A percentile compares a stretch with the other conserved stretches of the same genome.
These are phyloP conservation scores for Leccinum angustisporum DNA, from an alignment of 1,284 basidiomycete species.

Conservation along the genomic window DNA sequence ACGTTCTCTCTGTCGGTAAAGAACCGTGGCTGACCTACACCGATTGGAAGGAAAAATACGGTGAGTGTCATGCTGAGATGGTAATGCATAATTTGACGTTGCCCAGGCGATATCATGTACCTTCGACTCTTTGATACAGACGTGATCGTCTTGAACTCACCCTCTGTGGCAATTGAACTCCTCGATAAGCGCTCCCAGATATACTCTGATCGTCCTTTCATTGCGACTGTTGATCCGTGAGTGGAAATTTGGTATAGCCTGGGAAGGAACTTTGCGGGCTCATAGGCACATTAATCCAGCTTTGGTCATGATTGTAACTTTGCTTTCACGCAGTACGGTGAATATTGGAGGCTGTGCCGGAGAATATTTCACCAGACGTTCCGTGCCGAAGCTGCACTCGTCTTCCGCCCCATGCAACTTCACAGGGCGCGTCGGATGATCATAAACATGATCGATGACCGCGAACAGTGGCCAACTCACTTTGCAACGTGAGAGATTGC, in stretches of 20 bases:
- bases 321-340: constrained; percentile 15
- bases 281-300: not conserved
- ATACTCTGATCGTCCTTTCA: constrained; percentile 24
- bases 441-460: constrained; percentile 13
- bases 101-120: constrained; percentile 12
- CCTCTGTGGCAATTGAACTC: constrained; percentile 10
- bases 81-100: not conserved
- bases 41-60: constrained; percentile 8
- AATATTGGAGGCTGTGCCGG: constrained; percentile 17
- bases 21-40: too few relatives aligned
- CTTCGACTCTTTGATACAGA: constrained; percentile 19
- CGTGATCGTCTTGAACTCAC: constrained; percentile 21
- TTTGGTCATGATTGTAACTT: constrained; percentile 21
- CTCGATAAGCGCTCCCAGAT: constrained; percentile 23
- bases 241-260: not conserved
- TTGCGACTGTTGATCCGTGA: constrained; percentile 17
- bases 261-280: not conserved
- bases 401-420: constrained; percentile 17
- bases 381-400: not conserved
- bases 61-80: constrained; percentile 5
- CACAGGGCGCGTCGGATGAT: constrained; percentile 14
- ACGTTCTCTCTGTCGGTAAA: not conserved
- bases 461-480: not conserved
- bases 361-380: constrained; percentile 19
- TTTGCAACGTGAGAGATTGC: not conserved